Evolutionary conservation across 768 basidiomycete species (phyloP).

Genomic region (Panus rudis): DNA sequence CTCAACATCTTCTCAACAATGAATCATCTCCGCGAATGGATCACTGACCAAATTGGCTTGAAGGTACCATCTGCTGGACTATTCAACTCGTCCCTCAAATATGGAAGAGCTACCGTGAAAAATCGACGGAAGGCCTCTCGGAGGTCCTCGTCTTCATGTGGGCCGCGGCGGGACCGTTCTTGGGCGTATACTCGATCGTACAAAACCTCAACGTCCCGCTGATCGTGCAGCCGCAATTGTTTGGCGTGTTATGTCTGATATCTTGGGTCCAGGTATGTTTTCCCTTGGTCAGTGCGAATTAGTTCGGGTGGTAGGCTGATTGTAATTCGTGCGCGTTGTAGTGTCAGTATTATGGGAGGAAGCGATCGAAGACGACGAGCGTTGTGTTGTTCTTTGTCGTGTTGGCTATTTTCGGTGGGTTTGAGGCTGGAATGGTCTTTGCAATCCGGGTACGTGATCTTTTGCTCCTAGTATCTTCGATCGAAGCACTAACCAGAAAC

Average conservation of each 20-base stretch:
- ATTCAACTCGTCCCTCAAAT: conserved; percentile 64
- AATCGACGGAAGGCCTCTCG: conserved; percentile 66
- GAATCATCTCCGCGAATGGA: background rate
- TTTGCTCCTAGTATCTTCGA: background rate
- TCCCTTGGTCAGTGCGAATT: too few relatives aligned
- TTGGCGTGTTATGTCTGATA: conserved; percentile 50
- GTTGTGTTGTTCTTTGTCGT: conserved; percentile 30
- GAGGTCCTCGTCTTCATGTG: conserved; percentile 62
- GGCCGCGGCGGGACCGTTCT: conserved; percentile 50
- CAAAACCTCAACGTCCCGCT: conserved; percentile 68
- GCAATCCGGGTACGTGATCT: conserved; percentile 40
- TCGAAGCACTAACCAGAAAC: background rate
- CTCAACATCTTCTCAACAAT: background rate
- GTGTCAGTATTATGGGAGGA: conserved; percentile 59
- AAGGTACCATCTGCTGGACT: conserved; percentile 63
- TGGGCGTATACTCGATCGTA: conserved; percentile 63
- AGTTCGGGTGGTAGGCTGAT: background rate
- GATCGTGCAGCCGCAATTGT: conserved; percentile 60
- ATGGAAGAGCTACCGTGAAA: conserved; percentile 62
- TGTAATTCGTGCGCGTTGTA: conserved; percentile 23
- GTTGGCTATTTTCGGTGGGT: conserved; percentile 40
- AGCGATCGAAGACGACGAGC: conserved; percentile 31
- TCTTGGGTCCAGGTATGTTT: conserved; percentile 59
- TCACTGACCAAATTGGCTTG: background rate
- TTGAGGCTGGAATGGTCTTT: conserved; percentile 56